These are phyloP conservation scores for Venturia nashicola DNA, from an alignment of 2,329 filamentous ascomycete genomes.

Conservation along the genomic window DNA sequence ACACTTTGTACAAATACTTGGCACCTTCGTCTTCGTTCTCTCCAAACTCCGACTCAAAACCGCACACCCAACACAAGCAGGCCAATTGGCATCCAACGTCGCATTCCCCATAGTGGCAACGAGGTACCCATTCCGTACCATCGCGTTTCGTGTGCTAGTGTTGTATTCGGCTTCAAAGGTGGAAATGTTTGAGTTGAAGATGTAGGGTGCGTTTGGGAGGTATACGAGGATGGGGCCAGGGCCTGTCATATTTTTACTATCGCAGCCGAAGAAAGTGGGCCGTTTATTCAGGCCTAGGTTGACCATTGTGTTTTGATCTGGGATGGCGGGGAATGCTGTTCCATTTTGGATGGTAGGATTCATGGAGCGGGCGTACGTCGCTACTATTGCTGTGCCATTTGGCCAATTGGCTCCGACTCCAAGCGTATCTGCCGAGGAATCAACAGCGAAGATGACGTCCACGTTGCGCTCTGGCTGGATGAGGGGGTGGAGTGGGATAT, in stretches of 20 bases:
- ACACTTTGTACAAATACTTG: slow-evolving; percentile 61
- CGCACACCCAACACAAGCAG: slow-evolving; percentile 77
- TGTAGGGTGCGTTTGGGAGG: slow-evolving; percentile 74
- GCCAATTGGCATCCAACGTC: slow-evolving; percentile 63
- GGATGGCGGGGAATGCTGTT: slow-evolving; percentile 59
- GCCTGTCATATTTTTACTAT: slow-evolving; percentile 49
- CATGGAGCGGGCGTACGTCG: slow-evolving; percentile 57
- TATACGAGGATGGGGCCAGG: slow-evolving; percentile 67
- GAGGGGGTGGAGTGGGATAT: slow-evolving; percentile 66
- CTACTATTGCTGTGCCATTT: slow-evolving; percentile 62
- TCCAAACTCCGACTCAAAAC: slow-evolving; percentile 65
- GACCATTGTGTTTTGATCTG: slow-evolving; percentile 64
- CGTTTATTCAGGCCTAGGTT: slow-evolving; percentile 62
- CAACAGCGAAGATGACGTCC: slow-evolving; percentile 72
- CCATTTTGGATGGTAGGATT: slow-evolving; percentile 48
- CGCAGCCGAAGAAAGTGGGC: slow-evolving; percentile 73
- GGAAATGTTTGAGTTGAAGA: slow-evolving; percentile 61
- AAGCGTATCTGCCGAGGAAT: slow-evolving; percentile 61
- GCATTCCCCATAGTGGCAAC: slow-evolving; percentile 73
- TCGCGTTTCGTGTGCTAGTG: slow-evolving; percentile 55
- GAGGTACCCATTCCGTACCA: slow-evolving; percentile 80
- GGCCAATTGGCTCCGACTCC: slow-evolving; percentile 46
- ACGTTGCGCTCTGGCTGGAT: slow-evolving; percentile 61
- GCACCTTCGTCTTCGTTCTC: slow-evolving; percentile 56
- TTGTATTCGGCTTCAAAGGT: slow-evolving; percentile 61